phyloP scores from a whole-genome alignment of 768 basidiomycete species.

The Dioszegia hungarica region DNA sequence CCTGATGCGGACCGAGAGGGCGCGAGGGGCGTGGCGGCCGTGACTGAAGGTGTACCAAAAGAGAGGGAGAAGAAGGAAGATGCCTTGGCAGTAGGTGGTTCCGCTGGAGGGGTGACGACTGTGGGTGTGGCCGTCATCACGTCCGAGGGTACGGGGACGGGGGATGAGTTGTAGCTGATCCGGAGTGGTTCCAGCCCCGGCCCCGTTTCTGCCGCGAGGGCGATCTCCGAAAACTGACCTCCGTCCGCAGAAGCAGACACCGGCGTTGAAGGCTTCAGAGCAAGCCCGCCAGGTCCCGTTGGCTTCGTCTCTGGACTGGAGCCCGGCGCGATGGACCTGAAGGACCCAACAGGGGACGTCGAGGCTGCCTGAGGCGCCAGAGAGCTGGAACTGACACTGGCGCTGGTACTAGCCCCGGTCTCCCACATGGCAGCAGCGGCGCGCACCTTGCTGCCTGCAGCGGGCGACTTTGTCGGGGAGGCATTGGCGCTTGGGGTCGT shows the following conservation, averaged over 20 bases:
- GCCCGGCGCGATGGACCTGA: slow-evolving; percentile 10
- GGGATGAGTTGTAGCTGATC: slow-evolving; percentile 12
- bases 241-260: background rate
- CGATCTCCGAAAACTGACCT: background rate
- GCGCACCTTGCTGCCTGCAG: slow-evolving; percentile 19
- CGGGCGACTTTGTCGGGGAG: slow-evolving; percentile 4
- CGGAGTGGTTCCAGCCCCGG: background rate
- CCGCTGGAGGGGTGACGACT: slow-evolving; percentile 18
- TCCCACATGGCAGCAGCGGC: slow-evolving; percentile 37
- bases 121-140: slow-evolving; percentile 11
- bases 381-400: slow-evolving; percentile 5
- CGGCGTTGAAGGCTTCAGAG: background rate
- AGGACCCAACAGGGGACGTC: slow-evolving; percentile 10
- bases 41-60: slow-evolving; percentile 16
- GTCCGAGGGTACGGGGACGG: slow-evolving; percentile 12
- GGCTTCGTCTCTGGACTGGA: background rate
- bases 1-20: background rate
- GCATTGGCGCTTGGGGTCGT: background rate
- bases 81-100: slow-evolving; percentile 6
- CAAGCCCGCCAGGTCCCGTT: background rate
- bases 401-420: slow-evolving; percentile 4
- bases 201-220: background rate
- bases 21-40: background rate
- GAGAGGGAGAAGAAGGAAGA: slow-evolving; percentile 30
- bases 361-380: background rate